phyloP scores from a whole-genome alignment of 495 filamentous ascomycete species.

The Aspergillus haitiensis region DNA sequence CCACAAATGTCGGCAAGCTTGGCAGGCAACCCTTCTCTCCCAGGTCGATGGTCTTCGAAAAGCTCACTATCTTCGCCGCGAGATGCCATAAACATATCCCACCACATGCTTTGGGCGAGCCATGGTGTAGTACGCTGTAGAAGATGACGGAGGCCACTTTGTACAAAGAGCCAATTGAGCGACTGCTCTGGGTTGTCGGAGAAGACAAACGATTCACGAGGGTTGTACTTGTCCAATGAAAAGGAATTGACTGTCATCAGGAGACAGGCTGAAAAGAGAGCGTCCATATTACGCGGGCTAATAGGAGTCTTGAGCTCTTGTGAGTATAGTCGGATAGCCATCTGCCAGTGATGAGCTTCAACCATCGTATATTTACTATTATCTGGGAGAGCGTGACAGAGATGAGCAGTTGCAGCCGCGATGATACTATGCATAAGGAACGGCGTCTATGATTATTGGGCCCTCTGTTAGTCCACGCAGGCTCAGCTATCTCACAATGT shows the following conservation, averaged over 20 bases:
- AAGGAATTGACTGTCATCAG: slow-evolving; percentile 44
- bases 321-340: slow-evolving; percentile 41
- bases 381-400: slow-evolving; percentile 34
- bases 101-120: slow-evolving; percentile 44
- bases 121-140: slow-evolving; percentile 33
- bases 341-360: slow-evolving; percentile 48
- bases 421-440: slow-evolving; percentile 51
- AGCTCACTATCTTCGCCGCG: slow-evolving; percentile 20
- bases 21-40: slow-evolving; percentile 36
- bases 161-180: slow-evolving; percentile 47
- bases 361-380: slow-evolving; percentile 33
- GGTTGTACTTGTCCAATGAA: slow-evolving; percentile 35
- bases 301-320: slow-evolving; percentile 33
- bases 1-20: slow-evolving; percentile 42
- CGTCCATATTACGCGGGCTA: slow-evolving; percentile 40
- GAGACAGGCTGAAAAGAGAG: slow-evolving; percentile 46
- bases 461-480: slow-evolving; percentile 10
- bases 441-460: slow-evolving; percentile 35
- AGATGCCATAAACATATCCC: slow-evolving; percentile 35
- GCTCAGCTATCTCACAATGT: background rate
- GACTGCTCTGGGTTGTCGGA: slow-evolving; percentile 26
- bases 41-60: slow-evolving; percentile 35
- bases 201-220: slow-evolving; percentile 47
- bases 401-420: slow-evolving; percentile 41
- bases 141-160: slow-evolving; percentile 43